Percentiles rank a stretch among this genome's conserved stretches.
Conservation (phyloP, 306 rosid species). For the Crotalaria pallida region DNA sequence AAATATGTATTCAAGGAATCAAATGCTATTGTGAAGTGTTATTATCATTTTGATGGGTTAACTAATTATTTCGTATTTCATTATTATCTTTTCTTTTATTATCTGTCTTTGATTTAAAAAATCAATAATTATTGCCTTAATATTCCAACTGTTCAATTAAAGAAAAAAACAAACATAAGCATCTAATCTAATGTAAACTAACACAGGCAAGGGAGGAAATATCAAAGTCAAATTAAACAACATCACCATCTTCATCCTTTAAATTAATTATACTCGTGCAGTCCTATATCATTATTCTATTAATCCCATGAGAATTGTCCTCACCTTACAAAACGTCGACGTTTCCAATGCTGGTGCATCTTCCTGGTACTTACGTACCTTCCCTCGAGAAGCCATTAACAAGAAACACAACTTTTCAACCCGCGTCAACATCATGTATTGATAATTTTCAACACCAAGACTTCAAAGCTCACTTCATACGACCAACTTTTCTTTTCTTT, state of each 20-base stretch:
- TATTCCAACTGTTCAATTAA: neutral
- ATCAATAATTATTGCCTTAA: neutral
- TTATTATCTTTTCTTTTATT: too few relatives aligned
- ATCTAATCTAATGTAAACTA: neutral
- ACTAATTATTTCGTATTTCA: too few relatives aligned
- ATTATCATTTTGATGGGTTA: too few relatives aligned
- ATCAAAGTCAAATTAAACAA: constrained; percentile 30
- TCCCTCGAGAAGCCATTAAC: neutral
- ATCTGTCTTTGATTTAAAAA: too few relatives aligned
- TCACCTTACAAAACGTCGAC: constrained; percentile 12
- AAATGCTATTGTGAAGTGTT: too few relatives aligned
- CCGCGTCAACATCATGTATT: neutral
- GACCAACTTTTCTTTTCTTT: neutral
- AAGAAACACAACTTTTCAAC: constrained; percentile 10
- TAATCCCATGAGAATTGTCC: neutral
- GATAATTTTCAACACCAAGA: neutral
- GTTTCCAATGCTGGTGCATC: neutral
- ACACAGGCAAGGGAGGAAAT: neutral
- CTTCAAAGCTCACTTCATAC: neutral
- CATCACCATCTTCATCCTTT: neutral
- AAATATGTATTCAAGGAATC: too few relatives aligned
- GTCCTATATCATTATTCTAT: too few relatives aligned
- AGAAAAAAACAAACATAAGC: neutral
- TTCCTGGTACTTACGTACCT: neutral
- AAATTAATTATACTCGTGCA: too few relatives aligned